phyloP scores from a whole-genome alignment of 2,329 filamentous ascomycete genomes.

The Cordyceps fumosorosea region DNA sequence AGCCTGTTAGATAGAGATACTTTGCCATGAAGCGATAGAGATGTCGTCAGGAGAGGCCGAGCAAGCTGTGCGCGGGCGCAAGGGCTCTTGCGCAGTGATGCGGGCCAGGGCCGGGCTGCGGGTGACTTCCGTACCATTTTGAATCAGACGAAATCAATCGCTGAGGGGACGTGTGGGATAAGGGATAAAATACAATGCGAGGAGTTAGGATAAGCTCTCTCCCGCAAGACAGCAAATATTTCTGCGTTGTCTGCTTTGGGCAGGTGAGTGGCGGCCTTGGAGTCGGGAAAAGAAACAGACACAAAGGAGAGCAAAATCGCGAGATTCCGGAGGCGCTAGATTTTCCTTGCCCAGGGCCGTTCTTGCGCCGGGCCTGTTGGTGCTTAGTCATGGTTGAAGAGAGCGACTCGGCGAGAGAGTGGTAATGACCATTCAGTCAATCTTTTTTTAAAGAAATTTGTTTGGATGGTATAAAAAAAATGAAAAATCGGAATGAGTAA shows the following conservation, averaged over 20 bases:
- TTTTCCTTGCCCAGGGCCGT: background rate
- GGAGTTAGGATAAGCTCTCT: background rate
- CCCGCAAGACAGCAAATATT: slow-evolving; percentile 6
- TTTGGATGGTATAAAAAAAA: background rate
- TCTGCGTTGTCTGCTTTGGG: slow-evolving; percentile 1
- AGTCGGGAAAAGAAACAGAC: background rate
- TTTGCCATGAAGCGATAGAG: background rate
- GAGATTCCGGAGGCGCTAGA: slow-evolving; percentile 13
- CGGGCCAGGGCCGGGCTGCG: background rate
- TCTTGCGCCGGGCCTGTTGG: background rate
- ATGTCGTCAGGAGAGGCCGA: background rate
- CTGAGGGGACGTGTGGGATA: background rate
- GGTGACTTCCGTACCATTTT: slow-evolving; percentile 8
- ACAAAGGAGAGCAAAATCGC: slow-evolving; percentile 9
- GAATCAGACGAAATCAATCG: slow-evolving; percentile 14
- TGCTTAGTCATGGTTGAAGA: slow-evolving; percentile 3
- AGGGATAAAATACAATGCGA: background rate
- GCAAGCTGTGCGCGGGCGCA: background rate
- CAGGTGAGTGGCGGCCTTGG: background rate
- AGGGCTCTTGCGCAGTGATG: background rate
- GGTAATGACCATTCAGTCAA: background rate
- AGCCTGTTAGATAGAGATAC: background rate
- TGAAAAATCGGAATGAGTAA: too few species aligned
- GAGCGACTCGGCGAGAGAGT: too few species aligned
- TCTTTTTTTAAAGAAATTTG: background rate